These are phyloP conservation scores for Rhizopogon sp. DNA, from an alignment of 768 basidiomycete genomes.

Conservation along the genomic window DNA sequence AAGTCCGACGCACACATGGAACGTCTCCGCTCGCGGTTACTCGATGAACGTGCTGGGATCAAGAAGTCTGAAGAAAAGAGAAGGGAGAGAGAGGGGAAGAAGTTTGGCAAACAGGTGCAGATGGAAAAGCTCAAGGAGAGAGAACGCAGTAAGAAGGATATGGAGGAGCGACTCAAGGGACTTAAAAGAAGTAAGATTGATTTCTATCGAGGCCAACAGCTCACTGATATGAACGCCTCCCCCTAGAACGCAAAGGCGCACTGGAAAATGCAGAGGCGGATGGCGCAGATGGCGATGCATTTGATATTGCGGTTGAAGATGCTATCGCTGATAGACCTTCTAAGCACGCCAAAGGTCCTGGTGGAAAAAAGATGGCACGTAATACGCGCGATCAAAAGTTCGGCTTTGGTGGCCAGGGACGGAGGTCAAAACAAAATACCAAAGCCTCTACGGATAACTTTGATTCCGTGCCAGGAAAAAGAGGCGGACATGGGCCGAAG, in stretches of 20 bases:
- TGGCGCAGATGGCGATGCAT: conserved; percentile 53
- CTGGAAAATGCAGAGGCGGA: conserved; percentile 58
- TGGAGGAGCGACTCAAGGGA: conserved; percentile 80
- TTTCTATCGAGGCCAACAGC: not conserved
- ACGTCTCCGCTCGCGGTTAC: conserved; percentile 81
- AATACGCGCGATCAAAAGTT: conserved; percentile 72
- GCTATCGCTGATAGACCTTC: conserved; percentile 71
- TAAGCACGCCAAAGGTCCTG: conserved; percentile 39
- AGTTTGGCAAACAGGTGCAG: conserved; percentile 98
- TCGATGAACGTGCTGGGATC: conserved; percentile 85
- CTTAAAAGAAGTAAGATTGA: conserved; percentile 79
- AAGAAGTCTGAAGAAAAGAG: conserved; percentile 91
- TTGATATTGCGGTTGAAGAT: conserved; percentile 89
- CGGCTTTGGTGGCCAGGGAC: conserved; percentile 69
- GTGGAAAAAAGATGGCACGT: conserved; percentile 43
- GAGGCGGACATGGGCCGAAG: conserved; percentile 22
- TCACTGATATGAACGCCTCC: not conserved
- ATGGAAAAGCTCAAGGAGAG: conserved; percentile 90
- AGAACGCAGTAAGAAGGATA: conserved; percentile 84
- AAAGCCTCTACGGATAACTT: conserved; percentile 77
- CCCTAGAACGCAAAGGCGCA: conserved; percentile 76
- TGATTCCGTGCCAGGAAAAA: conserved; percentile 32
- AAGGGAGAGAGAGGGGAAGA: conserved; percentile 91
- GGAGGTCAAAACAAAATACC: conserved; percentile 78
- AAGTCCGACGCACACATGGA: conserved; percentile 98